Evolutionary conservation across 2,329 filamentous ascomycete species (phyloP), one percentile per base, ranked within the genome.

Genomic region (Colletotrichum godetiae): DNA sequence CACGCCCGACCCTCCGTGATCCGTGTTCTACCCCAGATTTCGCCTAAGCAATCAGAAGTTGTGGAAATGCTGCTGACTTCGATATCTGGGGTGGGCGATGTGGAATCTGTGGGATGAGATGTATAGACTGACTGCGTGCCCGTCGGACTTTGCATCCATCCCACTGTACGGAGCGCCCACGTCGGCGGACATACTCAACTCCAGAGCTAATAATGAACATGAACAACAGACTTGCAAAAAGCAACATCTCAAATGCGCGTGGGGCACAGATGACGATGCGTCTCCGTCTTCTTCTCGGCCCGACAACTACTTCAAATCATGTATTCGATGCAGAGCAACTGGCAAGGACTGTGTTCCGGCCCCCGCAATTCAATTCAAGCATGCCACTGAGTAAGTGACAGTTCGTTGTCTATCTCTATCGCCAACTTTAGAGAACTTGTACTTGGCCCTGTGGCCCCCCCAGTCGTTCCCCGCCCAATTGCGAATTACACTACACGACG

Each of bases 241-340:
- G 37, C 63, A 67, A 15, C 68, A 68, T 37, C 68, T 68, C 49
- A 72, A 68, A 58, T 72, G 68, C 68, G 49, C 42, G 57, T 68
- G 65, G 69, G 24, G 57, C 52, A 31, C 37, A n/a, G 58, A 72
- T 63, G 67, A 59, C 55, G 69, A 55, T 58, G 69, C 58, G 42
- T 12, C 57, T 24, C 58, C 57, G 53, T 46, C 65, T 35, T 52
- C 64, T 29, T 31, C 64, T 67, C 63, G 68, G 63, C 13, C 68
- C 57, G 63, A 62, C 13, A 11, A 31, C 12, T 49, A 42, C 37
- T 42, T 42, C 13, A 42, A 42, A 19, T 42, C 69, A 12, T 72
- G 69, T 68, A 53, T 72, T 49, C 66, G 66, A 69, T 69, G 66
- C 69, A 72, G 37, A 12, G 66, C 59, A 10, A 60, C 66, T 29